These are phyloP conservation scores for Populus ilicifolia DNA, from an alignment of 345 rosid species.

Conservation along the genomic window DNA sequence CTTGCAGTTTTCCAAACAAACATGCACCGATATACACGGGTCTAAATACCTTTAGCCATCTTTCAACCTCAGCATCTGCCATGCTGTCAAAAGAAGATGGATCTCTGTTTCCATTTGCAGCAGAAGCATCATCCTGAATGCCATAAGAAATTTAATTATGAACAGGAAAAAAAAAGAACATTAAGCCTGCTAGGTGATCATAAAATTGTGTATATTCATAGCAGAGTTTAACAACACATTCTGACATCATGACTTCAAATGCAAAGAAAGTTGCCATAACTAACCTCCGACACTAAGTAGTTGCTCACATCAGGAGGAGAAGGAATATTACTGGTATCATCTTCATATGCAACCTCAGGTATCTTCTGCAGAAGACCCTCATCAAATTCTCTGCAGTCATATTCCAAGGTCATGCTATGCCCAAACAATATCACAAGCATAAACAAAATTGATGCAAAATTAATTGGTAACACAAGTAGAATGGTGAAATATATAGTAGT, in stretches of 20 bases:
- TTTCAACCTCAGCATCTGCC: constrained; percentile 85
- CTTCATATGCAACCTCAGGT: constrained; percentile 74
- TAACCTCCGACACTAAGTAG: constrained; percentile 86
- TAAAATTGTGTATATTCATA: neutral
- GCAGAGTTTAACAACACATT: neutral
- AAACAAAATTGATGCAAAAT: constrained; percentile 9
- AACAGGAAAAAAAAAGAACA: constrained; percentile 8
- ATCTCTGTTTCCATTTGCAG: constrained; percentile 62
- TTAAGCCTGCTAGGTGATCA: neutral
- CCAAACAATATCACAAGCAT: constrained; percentile 17
- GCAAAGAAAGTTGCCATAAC: constrained; percentile 22
- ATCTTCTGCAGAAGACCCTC: constrained; percentile 80
- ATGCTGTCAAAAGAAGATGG: constrained; percentile 71
- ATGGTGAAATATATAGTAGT: neutral
- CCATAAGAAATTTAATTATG: constrained; percentile 20
- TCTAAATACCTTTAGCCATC: constrained; percentile 65
- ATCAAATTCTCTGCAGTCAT: constrained; percentile 77
- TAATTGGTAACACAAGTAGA: constrained; percentile 7
- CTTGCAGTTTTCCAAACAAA: neutral
- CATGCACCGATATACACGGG: neutral
- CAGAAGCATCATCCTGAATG: constrained; percentile 70
- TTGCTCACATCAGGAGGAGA: constrained; percentile 95
- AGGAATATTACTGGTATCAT: constrained; percentile 64
- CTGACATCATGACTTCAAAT: neutral
- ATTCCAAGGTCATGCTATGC: constrained; percentile 17